Evolutionary conservation across 176 grass and related monocot species (phyloP).

Genomic region (Oryza meridionalis): DNA sequence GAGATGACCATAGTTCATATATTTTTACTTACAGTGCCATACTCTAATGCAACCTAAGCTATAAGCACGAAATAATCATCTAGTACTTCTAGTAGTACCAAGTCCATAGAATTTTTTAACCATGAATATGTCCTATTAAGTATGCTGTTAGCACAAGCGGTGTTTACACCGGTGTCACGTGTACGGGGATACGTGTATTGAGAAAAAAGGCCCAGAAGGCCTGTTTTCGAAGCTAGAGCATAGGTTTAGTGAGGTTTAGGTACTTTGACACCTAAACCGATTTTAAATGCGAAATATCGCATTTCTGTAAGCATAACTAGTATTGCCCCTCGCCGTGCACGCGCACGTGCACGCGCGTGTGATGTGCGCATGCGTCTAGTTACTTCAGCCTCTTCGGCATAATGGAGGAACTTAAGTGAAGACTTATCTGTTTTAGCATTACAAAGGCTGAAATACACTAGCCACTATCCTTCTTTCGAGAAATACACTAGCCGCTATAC

Average conservation of each 20-base stretch:
- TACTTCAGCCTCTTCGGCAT: neutral
- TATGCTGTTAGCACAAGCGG: conserved; percentile 7
- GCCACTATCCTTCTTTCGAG: too few relatives aligned
- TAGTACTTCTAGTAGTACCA: neutral
- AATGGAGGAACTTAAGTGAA: neutral
- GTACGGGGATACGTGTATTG: too few relatives aligned
- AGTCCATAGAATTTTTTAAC: neutral
- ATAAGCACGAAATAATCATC: neutral
- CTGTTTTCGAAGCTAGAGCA: too few relatives aligned
- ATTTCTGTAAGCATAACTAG: too few relatives aligned
- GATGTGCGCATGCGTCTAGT: too few relatives aligned
- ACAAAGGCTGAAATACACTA: neutral
- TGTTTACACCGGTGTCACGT: too few relatives aligned
- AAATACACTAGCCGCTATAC: neutral
- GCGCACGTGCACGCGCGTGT: too few relatives aligned
- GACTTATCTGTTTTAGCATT: neutral
- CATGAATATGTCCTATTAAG: neutral
- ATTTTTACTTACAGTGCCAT: neutral
- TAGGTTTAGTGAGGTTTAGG: too few relatives aligned
- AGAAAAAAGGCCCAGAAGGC: too few relatives aligned
- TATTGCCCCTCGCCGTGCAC: too few relatives aligned
- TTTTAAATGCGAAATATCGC: too few relatives aligned
- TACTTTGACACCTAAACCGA: too few relatives aligned
- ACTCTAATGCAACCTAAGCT: neutral
- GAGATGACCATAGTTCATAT: neutral